phyloP scores from a whole-genome alignment of 345 rosid species.

The Zanthoxylum bungeanum region DNA sequence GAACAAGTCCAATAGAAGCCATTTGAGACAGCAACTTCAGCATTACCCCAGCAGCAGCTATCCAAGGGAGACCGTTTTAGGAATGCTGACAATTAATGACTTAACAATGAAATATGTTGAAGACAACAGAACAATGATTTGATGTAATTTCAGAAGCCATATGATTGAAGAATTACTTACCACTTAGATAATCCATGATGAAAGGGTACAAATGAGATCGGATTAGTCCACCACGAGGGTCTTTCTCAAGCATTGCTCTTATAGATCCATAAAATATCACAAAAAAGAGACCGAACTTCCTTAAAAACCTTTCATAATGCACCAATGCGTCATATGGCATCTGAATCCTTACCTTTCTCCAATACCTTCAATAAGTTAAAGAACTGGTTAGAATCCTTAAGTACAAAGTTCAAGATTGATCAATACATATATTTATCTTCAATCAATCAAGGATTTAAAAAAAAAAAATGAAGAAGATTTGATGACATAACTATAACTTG shows the following conservation, averaged over 20 bases:
- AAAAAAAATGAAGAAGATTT: not conserved
- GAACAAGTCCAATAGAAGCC: slow-evolving; percentile 61
- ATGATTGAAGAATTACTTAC: slow-evolving; percentile 36
- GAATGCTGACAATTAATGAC: slow-evolving; percentile 95
- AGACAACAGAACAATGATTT: slow-evolving; percentile 20
- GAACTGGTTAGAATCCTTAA: slow-evolving; percentile 1
- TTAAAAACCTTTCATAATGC: slow-evolving; percentile 74
- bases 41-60: slow-evolving; percentile 87
- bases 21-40: slow-evolving; percentile 74
- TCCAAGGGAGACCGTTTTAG: slow-evolving; percentile 74
- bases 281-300: slow-evolving; percentile 90
- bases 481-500: not conserved
- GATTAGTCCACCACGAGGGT: slow-evolving; percentile 67
- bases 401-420: not conserved
- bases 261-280: slow-evolving; percentile 80
- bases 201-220: slow-evolving; percentile 83
- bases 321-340: slow-evolving; percentile 77
- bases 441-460: not conserved
- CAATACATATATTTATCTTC: not conserved
- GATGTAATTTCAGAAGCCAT: slow-evolving; percentile 4
- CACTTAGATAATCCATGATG: slow-evolving; percentile 86
- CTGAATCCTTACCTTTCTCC: slow-evolving; percentile 78
- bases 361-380: slow-evolving; percentile 47
- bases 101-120: slow-evolving; percentile 55
- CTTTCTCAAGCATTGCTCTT: slow-evolving; percentile 76